Percentiles rank a stretch among this genome's conserved stretches.
These are phyloP conservation scores for Blastobotrys buckinghamii DNA, from an alignment of 1,139 yeast species.

Conservation along the genomic window DNA sequence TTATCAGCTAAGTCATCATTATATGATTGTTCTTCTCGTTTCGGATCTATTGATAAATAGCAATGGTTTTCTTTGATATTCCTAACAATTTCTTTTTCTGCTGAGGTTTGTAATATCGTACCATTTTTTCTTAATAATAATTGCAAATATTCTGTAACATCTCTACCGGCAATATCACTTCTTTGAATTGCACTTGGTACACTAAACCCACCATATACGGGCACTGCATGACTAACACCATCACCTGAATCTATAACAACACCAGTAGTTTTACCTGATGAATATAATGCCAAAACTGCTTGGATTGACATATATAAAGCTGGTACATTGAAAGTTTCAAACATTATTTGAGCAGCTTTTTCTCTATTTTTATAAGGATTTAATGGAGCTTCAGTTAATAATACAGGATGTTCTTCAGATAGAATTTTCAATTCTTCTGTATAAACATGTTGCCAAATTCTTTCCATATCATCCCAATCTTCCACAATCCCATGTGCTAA, in stretches of 20 bases:
- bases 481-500: slow-evolving; percentile 74
- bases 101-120: slow-evolving; percentile 52
- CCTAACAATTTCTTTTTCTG: slow-evolving; percentile 79
- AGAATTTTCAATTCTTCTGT: slow-evolving; percentile 58
- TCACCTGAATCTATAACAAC: slow-evolving; percentile 87
- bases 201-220: slow-evolving; percentile 85
- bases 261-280: slow-evolving; percentile 89
- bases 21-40: slow-evolving; percentile 60
- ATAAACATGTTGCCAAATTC: slow-evolving; percentile 63
- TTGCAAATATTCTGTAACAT: slow-evolving; percentile 71
- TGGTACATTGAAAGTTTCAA: slow-evolving; percentile 83
- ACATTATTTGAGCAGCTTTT: slow-evolving; percentile 66
- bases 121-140: slow-evolving; percentile 66
- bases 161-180: slow-evolving; percentile 82
- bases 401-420: slow-evolving; percentile 81
- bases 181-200: slow-evolving; percentile 67
- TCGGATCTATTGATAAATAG: slow-evolving; percentile 63
- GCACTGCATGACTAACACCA: slow-evolving; percentile 84
- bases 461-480: slow-evolving; percentile 85
- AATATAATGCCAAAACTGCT: slow-evolving; percentile 79
- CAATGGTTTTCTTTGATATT: slow-evolving; percentile 71
- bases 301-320: slow-evolving; percentile 79
- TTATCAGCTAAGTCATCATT: background rate
- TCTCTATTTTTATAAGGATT: slow-evolving; percentile 71
- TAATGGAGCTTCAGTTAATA: slow-evolving; percentile 85